These are phyloP conservation scores for Pichia ethanolica DNA, from an alignment of 805 yeast genomes.

Conservation along the genomic window DNA sequence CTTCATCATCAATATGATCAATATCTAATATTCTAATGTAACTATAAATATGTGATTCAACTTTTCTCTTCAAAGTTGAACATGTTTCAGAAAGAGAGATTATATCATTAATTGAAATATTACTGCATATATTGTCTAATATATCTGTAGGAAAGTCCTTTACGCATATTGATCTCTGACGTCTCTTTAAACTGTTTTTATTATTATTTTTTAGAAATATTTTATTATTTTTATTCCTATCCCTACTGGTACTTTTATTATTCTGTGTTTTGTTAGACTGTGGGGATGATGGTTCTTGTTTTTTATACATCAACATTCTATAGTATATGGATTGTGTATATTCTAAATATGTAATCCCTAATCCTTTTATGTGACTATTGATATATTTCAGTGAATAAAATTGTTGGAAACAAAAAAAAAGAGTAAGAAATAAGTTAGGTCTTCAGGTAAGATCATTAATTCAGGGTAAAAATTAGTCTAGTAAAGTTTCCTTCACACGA, in stretches of 20 bases:
- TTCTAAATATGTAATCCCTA: too few species aligned
- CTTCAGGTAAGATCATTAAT: too few species aligned
- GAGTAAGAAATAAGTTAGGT: too few species aligned
- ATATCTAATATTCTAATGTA: constrained; percentile 8
- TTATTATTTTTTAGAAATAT: not conserved
- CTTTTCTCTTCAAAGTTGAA: constrained; percentile 1
- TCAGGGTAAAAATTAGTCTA: too few species aligned
- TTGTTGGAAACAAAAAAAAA: not conserved
- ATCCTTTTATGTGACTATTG: too few species aligned
- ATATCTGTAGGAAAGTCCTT: constrained; percentile 5
- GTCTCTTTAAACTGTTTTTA: not conserved
- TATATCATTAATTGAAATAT: constrained; percentile 5
- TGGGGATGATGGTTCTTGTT: too few species aligned
- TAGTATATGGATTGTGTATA: too few species aligned
- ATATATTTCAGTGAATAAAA: too few species aligned
- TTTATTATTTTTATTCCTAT: too few species aligned
- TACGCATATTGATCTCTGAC: not conserved
- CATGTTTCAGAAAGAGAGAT: constrained; percentile 6
- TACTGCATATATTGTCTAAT: constrained; percentile 3
- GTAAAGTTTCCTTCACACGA: constrained; percentile 3
- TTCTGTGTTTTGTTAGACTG: too few species aligned
- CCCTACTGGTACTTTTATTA: too few species aligned
- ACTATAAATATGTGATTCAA: constrained; percentile 3
- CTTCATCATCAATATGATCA: constrained; percentile 7
- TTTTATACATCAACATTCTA: too few species aligned